Conservation (phyloP, 2,329 filamentous ascomycete genomes). For the Monilinia fructigena region DNA sequence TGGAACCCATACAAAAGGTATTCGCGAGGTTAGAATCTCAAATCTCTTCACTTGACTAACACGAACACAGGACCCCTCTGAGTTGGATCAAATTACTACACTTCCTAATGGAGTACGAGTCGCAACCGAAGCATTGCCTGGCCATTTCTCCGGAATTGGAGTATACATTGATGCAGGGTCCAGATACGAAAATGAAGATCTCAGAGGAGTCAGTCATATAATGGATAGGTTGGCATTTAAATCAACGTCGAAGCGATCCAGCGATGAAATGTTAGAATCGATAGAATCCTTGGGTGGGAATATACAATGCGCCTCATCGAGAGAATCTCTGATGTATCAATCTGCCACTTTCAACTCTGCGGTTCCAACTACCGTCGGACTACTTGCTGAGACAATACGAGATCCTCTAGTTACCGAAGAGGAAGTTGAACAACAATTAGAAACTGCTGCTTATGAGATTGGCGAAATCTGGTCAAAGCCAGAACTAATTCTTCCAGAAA, state of each 20-base stretch:
- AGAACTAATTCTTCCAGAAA: slow-evolving; percentile 89
- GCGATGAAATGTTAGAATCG: slow-evolving; percentile 83
- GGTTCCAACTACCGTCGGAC: slow-evolving; percentile 74
- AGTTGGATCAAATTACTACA: slow-evolving; percentile 83
- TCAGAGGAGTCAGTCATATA: slow-evolving; percentile 92
- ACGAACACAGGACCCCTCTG: slow-evolving; percentile 67
- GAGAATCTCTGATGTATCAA: slow-evolving; percentile 98
- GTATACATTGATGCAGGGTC: slow-evolving; percentile 96
- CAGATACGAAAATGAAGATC: slow-evolving; percentile 80
- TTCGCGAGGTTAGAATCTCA: not conserved
- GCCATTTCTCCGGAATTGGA: slow-evolving; percentile 90
- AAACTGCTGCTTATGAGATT: slow-evolving; percentile 93
- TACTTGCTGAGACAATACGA: slow-evolving; percentile 92
- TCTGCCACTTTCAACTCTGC: slow-evolving; percentile 95
- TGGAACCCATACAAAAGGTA: slow-evolving; percentile 41
- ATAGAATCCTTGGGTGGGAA: slow-evolving; percentile 90
- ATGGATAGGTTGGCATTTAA: slow-evolving; percentile 97
- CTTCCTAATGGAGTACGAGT: slow-evolving; percentile 91
- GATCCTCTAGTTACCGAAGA: slow-evolving; percentile 80
- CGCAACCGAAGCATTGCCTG: slow-evolving; percentile 89
- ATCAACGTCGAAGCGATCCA: slow-evolving; percentile 67
- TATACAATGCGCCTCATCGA: slow-evolving; percentile 92
- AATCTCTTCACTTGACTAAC: slow-evolving; percentile 27
- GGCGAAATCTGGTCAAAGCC: slow-evolving; percentile 97
- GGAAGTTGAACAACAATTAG: slow-evolving; percentile 82